Evolutionary conservation across 2,329 filamentous ascomycete species (phyloP), one percentile per base, ranked within the genome.

Genomic region (Arthroderma uncinatum): DNA sequence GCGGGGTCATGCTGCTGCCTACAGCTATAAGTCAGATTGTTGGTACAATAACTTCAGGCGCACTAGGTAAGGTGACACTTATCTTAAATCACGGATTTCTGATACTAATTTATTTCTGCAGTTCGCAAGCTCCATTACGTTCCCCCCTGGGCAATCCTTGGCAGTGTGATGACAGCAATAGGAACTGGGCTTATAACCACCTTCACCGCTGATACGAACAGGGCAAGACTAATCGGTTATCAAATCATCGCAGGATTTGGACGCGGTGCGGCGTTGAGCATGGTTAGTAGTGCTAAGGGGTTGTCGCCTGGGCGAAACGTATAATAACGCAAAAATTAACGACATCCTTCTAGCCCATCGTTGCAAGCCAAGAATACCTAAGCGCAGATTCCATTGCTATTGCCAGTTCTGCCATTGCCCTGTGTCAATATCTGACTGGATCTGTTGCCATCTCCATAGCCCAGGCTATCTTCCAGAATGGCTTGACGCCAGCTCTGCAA

Each of bases 111-210:
- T 39, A 23, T 39, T 25, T 39, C 16, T 12, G 23, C 36, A 55
- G 54, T 48, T 34, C 54, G 54, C 25, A 47, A 36, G 16, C 28
- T 55, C 10, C 54, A 55, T 28, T 55, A 55, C 16, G 14, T 55
- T 10, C 54, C 54, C 48, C 54, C 54, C 2, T 55, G 54, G 54
- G 36, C 36, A n/a, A 55, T 55, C 7, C 36, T 55, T 12, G 54
- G 54, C 1, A 30, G 54, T 36, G 25, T 55, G 36, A 19, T 55
- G 10, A 36, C 19, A 19, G 23, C 54, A 12, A 39, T 55, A n/a
- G 54, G 54, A 16, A 28, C 54, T 2, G 54, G 54, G 9, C 54
- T 55, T 14, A 55, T 55, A 30, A 19, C 19, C 25, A 55, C 40
- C 23, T 55, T 55, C 25, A 36, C 37, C 2, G 5, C 21, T n/a